Conservation (phyloP, 2,329 filamentous ascomycete genomes). For the Cladophialophora carrionii region DNA sequence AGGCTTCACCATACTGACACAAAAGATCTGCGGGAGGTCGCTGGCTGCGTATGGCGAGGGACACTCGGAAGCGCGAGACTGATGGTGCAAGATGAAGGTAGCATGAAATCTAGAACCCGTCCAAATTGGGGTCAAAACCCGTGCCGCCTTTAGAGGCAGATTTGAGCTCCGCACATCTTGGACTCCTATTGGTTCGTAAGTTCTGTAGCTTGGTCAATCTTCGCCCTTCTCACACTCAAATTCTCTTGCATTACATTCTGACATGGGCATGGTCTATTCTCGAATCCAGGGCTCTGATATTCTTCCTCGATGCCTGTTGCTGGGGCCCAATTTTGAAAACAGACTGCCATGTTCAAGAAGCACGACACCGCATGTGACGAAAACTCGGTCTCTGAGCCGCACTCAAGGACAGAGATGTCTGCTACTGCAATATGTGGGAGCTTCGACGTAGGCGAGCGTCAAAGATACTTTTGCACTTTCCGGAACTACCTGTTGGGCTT, state of each 20-base stretch:
- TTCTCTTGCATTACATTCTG: neutral
- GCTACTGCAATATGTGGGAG: neutral
- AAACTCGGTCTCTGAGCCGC: constrained; percentile 1
- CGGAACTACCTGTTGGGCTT: neutral
- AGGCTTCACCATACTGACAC: constrained; percentile 36
- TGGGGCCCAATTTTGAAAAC: neutral
- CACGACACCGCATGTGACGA: no score
- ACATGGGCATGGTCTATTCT: neutral
- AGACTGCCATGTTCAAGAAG: neutral
- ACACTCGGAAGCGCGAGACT: neutral
- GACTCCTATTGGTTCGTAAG: neutral
- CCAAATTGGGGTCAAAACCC: neutral
- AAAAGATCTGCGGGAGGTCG: neutral
- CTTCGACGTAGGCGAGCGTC: neutral
- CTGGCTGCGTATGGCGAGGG: neutral
- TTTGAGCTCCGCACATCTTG: neutral
- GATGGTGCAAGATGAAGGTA: neutral
- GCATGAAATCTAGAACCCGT: neutral
- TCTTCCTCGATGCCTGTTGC: neutral
- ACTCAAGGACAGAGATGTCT: neutral
- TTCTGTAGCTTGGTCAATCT: neutral
- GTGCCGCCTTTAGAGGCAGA: neutral
- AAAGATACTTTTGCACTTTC: neutral
- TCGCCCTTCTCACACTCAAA: neutral
- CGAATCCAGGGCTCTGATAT: neutral